phyloP scores from a whole-genome alignment of 208 protist genomes.

The Leptomonas seymouri region DNA sequence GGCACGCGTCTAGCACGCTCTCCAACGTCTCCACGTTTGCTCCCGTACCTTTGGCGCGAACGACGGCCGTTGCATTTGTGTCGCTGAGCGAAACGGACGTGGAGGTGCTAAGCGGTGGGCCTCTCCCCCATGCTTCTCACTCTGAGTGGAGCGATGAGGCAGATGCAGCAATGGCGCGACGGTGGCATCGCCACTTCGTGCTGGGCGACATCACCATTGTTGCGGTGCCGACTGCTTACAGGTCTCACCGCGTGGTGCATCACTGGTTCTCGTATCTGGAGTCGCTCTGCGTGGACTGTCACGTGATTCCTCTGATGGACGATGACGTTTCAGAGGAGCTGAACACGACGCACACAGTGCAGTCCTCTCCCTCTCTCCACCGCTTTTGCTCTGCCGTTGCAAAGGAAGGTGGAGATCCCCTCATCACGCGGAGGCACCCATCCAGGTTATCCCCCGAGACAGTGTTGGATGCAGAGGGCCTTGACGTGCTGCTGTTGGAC shows the following conservation, averaged over 20 bases:
- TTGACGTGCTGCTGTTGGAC: too few species aligned
- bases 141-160: neutral
- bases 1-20: neutral
- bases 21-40: neutral
- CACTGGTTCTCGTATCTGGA: constrained; percentile 12
- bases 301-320: constrained; percentile 1
- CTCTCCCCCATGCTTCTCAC: neutral
- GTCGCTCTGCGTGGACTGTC: constrained; percentile 7
- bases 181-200: constrained; percentile 22
- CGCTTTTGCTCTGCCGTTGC: too few species aligned
- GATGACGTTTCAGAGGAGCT: neutral
- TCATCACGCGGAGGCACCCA: too few species aligned
- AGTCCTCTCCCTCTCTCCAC: too few species aligned
- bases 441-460: too few species aligned
- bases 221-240: neutral
- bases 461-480: too few species aligned
- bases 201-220: constrained; percentile 22
- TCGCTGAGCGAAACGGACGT: constrained; percentile 12
- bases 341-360: neutral
- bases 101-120: constrained; percentile 21
- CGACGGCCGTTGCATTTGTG: constrained; percentile 8
- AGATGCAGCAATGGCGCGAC: neutral
- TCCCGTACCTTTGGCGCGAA: neutral
- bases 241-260: neutral
- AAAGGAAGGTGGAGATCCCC: too few species aligned